These are phyloP conservation scores for Trichosporon sp. DNA, from an alignment of 1,284 basidiomycete species.

Conservation along the genomic window DNA sequence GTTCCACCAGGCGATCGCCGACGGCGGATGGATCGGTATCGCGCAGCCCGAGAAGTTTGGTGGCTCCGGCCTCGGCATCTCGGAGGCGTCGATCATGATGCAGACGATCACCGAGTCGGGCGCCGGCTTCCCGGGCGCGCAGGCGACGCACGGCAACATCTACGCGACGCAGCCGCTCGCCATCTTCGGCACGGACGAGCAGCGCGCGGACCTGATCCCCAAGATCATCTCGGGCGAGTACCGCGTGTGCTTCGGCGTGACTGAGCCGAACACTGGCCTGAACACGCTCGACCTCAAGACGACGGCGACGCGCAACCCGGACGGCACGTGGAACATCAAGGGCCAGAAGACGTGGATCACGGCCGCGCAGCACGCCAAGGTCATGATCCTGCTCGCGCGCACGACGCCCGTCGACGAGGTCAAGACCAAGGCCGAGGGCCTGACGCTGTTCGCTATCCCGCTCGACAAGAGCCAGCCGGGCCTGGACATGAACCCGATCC, in stretches of 20 bases:
- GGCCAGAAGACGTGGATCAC: constrained; percentile 25
- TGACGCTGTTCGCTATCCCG: constrained; percentile 18
- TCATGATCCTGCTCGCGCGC: constrained; percentile 26
- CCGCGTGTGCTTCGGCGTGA: constrained; percentile 20
- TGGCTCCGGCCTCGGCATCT: constrained; percentile 16
- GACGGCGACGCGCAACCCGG: constrained; percentile 14
- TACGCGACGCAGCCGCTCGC: constrained; percentile 20
- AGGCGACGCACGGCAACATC: constrained; percentile 21
- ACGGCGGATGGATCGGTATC: constrained; percentile 19
- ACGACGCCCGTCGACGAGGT: constrained; percentile 23
- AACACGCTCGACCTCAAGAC: constrained; percentile 23
- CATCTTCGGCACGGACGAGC: constrained; percentile 21
- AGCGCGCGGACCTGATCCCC: constrained; percentile 16
- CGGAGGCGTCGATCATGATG: constrained; percentile 21
- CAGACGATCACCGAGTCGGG: constrained; percentile 23
- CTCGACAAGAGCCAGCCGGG: constrained; percentile 18
- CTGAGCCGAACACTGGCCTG: constrained; percentile 19
- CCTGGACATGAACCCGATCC: constrained; percentile 13
- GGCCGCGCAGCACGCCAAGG: constrained; percentile 21
- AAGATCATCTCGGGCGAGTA: constrained; percentile 20
- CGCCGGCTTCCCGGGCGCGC: constrained; percentile 19
- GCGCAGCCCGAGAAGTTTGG: constrained; percentile 19
- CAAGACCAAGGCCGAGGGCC: constrained; percentile 18
- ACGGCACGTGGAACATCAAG: constrained; percentile 18
- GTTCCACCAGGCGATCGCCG: constrained; percentile 23